A percentile compares a stretch with the other conserved stretches of the same genome.
Conservation (phyloP, 2,329 filamentous ascomycete species). For the Tolypocladium ophioglossoides region DNA sequence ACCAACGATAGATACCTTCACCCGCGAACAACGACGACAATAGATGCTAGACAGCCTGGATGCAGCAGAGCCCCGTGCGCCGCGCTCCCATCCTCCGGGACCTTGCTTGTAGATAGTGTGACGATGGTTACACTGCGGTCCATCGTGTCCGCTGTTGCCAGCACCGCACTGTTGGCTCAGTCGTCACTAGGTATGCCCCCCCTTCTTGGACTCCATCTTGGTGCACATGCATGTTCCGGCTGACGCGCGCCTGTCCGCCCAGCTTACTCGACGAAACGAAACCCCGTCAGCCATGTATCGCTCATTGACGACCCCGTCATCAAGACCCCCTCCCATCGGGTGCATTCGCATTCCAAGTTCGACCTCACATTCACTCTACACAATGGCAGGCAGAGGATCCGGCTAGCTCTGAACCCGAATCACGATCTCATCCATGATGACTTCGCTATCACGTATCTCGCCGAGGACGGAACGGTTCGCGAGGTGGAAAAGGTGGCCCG, state of each 20-base stretch:
- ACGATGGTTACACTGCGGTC: slow-evolving; percentile 16
- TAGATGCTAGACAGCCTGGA: not conserved
- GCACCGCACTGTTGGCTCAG: slow-evolving; percentile 12
- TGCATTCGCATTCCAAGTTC: slow-evolving; percentile 74
- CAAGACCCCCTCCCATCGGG: slow-evolving; percentile 65
- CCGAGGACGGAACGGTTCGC: slow-evolving; percentile 57
- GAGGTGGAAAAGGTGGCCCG: slow-evolving; percentile 61
- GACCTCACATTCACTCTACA: slow-evolving; percentile 74
- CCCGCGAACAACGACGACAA: not conserved
- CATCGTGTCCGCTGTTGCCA: slow-evolving; percentile 12
- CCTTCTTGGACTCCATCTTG: slow-evolving; percentile 5
- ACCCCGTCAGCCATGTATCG: slow-evolving; percentile 65
- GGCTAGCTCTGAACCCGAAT: slow-evolving; percentile 78
- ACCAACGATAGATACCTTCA: not conserved
- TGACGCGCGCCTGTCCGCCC: slow-evolving; percentile 11
- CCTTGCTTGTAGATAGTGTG: slow-evolving; percentile 2
- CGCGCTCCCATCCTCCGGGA: slow-evolving; percentile 1
- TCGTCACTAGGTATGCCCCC: slow-evolving; percentile 11
- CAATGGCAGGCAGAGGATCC: slow-evolving; percentile 56
- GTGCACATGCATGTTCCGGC: slow-evolving; percentile 4
- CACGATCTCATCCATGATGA: slow-evolving; percentile 76
- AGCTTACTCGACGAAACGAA: slow-evolving; percentile 65
- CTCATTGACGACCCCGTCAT: slow-evolving; percentile 66
- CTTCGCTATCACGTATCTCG: slow-evolving; percentile 63
- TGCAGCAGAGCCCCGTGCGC: not conserved